Conservation (phyloP, 345 rosid genomes). For the Syzygium oleosum region DNA sequence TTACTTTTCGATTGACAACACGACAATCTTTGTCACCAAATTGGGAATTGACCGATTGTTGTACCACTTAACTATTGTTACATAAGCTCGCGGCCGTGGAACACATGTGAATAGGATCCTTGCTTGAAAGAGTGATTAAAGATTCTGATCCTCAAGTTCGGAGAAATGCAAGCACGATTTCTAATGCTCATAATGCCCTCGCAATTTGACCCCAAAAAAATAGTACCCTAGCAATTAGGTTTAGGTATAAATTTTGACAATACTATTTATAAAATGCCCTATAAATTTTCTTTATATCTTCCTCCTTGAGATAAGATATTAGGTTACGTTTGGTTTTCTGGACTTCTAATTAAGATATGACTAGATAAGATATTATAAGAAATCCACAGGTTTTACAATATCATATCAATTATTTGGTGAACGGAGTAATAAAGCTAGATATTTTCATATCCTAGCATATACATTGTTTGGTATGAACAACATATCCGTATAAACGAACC, state of each 20-base stretch:
- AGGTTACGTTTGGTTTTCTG: fast-evolving
- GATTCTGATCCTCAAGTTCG: background rate
- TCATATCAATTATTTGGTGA: too few species aligned
- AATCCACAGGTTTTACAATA: too few species aligned
- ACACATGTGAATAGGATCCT: background rate
- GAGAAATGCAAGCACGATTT: background rate
- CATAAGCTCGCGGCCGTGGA: background rate
- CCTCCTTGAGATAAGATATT: background rate
- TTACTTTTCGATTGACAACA: background rate
- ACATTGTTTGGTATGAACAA: too few species aligned
- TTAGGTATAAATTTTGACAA: background rate
- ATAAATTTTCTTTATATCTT: background rate
- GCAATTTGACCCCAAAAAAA: background rate
- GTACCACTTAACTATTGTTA: background rate
- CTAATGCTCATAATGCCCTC: background rate
- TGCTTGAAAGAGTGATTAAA: background rate
- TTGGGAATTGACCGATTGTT: background rate
- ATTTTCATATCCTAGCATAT: too few species aligned
- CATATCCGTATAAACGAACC: too few species aligned
- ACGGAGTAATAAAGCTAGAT: too few species aligned
- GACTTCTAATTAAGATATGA: too few species aligned
- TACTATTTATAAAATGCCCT: too few species aligned
- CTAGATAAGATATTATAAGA: too few species aligned
- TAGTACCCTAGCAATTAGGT: background rate
- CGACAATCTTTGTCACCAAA: background rate